Evolutionary conservation across 352 stramenopile genomes (phyloP).

Genomic region (Plasmopara halstedii): DNA sequence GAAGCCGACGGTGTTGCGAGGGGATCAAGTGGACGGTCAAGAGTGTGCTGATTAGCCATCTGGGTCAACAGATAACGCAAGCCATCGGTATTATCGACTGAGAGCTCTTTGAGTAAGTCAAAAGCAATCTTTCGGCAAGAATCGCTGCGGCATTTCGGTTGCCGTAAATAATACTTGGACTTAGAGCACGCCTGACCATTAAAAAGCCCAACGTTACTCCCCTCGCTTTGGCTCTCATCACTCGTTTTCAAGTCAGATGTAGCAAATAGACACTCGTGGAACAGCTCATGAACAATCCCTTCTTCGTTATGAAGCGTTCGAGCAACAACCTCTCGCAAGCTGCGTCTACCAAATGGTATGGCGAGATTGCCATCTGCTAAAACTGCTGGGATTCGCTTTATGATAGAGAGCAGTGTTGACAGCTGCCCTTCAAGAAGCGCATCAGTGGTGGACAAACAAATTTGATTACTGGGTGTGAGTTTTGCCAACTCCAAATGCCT

Average conservation of each 20-base stretch:
- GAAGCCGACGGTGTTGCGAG: slow-evolving; percentile 14
- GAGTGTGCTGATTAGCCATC: slow-evolving; percentile 70
- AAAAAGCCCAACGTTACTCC: slow-evolving; percentile 5
- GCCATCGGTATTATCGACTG: slow-evolving; percentile 47
- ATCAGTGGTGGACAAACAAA: slow-evolving; percentile 18
- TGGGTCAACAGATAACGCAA: slow-evolving; percentile 62
- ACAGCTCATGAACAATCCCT: slow-evolving; percentile 62
- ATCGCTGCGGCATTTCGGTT: slow-evolving; percentile 78
- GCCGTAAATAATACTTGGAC: slow-evolving; percentile 66
- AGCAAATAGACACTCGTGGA: slow-evolving; percentile 62
- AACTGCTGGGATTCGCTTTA: slow-evolving; percentile 48
- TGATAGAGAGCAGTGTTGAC: slow-evolving; percentile 47
- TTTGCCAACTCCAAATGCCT: slow-evolving; percentile 2
- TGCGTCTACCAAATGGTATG: slow-evolving; percentile 32
- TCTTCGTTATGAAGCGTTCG: slow-evolving; percentile 43
- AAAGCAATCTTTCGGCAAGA: slow-evolving; percentile 68
- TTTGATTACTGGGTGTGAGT: slow-evolving; percentile 6
- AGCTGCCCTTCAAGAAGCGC: slow-evolving; percentile 45
- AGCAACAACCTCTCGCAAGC: slow-evolving; percentile 41
- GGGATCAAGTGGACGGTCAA: slow-evolving; percentile 39
- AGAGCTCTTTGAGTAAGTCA: slow-evolving; percentile 65
- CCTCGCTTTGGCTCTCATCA: slow-evolving; percentile 8
- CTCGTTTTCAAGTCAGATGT: slow-evolving; percentile 27
- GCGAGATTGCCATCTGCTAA: slow-evolving; percentile 37
- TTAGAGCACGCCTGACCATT: slow-evolving; percentile 23